A percentile compares a stretch with the other conserved stretches of the same genome.
Evolutionary conservation across 1,284 basidiomycete species (phyloP).

Genomic region (Athelia sp.): DNA sequence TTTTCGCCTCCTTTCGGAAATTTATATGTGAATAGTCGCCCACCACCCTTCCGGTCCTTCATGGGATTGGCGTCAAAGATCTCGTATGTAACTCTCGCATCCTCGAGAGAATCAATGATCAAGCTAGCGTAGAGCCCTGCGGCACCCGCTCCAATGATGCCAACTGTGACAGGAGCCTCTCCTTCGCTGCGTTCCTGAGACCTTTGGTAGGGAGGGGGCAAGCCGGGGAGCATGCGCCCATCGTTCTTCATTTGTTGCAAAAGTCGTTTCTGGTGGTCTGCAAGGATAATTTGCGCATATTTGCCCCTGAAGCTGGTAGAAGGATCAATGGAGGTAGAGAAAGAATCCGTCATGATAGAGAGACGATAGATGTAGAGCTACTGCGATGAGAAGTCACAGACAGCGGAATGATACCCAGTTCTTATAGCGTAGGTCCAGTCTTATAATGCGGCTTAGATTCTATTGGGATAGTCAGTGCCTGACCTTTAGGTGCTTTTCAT

Average conservation of each 20-base stretch:
- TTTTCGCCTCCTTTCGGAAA: slow-evolving; percentile 13
- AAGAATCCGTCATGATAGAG: too few species aligned
- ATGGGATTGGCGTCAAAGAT: slow-evolving; percentile 24
- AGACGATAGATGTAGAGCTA: too few species aligned
- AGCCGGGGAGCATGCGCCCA: not conserved
- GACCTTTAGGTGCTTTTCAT: too few species aligned
- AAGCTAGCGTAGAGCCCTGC: slow-evolving; percentile 30
- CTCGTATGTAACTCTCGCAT: slow-evolving; percentile 21
- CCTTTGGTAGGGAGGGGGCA: not conserved
- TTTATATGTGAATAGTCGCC: slow-evolving; percentile 26
- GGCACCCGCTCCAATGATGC: slow-evolving; percentile 22
- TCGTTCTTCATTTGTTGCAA: not conserved
- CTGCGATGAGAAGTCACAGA: too few species aligned
- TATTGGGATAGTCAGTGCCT: too few species aligned
- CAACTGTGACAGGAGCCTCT: slow-evolving; percentile 9
- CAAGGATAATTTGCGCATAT: not conserved
- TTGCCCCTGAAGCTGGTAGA: not conserved
- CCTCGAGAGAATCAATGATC: slow-evolving; percentile 25
- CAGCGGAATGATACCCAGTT: too few species aligned
- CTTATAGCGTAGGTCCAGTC: too few species aligned
- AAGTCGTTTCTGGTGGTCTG: not conserved
- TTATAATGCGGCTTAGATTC: too few species aligned
- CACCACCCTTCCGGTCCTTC: slow-evolving; percentile 20
- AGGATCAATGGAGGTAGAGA: too few species aligned
- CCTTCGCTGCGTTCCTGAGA: too few species aligned